phyloP scores from a whole-genome alignment of 169 alveolate genomes.

The Eimeria necatrix region DNA sequence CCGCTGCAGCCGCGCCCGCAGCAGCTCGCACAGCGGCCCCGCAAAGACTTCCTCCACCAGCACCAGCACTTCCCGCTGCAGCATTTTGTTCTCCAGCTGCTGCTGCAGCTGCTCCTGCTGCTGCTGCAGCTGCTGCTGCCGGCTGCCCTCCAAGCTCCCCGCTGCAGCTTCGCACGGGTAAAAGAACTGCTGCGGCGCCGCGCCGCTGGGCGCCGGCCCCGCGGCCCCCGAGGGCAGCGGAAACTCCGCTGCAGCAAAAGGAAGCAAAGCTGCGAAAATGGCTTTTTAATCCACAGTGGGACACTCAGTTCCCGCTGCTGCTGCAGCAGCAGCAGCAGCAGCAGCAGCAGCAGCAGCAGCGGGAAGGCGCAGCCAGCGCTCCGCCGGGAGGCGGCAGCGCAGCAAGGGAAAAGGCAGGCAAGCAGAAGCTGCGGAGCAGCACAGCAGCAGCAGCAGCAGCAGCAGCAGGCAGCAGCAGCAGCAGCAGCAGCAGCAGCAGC shows the following conservation, averaged over 20 bases:
- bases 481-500: too few relatives aligned
- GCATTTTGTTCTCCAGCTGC: slow-evolving; percentile 57
- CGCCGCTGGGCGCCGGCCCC: not conserved
- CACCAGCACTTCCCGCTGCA: slow-evolving; percentile 72
- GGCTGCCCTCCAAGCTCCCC: not conserved
- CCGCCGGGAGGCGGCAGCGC: too few relatives aligned
- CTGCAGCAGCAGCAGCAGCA: too few relatives aligned
- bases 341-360: too few relatives aligned
- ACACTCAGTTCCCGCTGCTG: too few relatives aligned
- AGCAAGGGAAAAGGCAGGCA: too few relatives aligned
- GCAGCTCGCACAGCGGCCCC: slow-evolving; percentile 35
- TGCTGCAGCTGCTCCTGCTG: slow-evolving; percentile 70
- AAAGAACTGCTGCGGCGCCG: slow-evolving; percentile 65
- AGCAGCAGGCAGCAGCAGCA: too few relatives aligned
- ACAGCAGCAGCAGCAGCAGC: too few relatives aligned
- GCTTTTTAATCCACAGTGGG: too few relatives aligned
- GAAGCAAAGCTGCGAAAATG: not conserved
- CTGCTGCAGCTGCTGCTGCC: not conserved
- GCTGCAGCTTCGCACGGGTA: slow-evolving; percentile 71
- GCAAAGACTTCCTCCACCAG: slow-evolving; percentile 55
- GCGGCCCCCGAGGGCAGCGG: slow-evolving; percentile 68
- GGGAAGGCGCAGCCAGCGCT: too few relatives aligned
- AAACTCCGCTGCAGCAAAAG: not conserved
- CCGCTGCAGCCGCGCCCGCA: slow-evolving; percentile 56
- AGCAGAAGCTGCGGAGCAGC: too few relatives aligned